Conservation (phyloP, 306 rosid genomes). For the Acacia confusa region DNA sequence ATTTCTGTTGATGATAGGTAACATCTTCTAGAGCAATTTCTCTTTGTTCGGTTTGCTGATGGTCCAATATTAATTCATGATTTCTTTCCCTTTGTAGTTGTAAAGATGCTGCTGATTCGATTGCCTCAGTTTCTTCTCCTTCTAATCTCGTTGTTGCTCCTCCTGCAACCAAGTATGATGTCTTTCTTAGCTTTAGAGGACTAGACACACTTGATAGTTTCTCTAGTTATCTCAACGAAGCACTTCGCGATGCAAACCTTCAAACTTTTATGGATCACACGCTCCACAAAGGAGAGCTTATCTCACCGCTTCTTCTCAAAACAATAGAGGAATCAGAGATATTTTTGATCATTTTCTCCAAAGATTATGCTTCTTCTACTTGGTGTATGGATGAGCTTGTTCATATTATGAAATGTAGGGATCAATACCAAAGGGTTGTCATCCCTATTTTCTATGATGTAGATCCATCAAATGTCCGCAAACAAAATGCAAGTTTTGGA, state of each 20-base stretch:
- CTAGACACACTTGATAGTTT: background rate
- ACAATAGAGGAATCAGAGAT: too few relatives aligned
- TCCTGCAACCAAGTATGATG: background rate
- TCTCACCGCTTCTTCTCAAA: too few relatives aligned
- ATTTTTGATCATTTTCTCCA: too few relatives aligned
- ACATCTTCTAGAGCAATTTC: background rate
- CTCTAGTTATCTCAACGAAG: background rate
- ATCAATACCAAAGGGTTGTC: too few relatives aligned
- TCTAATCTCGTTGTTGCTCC: background rate
- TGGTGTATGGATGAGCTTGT: too few relatives aligned
- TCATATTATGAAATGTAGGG: too few relatives aligned
- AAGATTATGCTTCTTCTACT: too few relatives aligned
- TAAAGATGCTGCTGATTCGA: background rate
- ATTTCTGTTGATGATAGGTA: background rate
- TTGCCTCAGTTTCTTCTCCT: background rate
- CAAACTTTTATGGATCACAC: background rate
- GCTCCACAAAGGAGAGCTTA: background rate
- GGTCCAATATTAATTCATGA: background rate
- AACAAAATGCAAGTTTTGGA: too few relatives aligned
- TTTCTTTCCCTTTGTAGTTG: background rate
- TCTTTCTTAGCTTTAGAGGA: background rate
- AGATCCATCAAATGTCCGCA: too few relatives aligned
- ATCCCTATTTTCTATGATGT: too few relatives aligned
- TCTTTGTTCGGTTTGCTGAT: background rate
- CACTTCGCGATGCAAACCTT: background rate